Conservation (phyloP, 495 filamentous ascomycete species). For the Cercophora newfieldiana region DNA sequence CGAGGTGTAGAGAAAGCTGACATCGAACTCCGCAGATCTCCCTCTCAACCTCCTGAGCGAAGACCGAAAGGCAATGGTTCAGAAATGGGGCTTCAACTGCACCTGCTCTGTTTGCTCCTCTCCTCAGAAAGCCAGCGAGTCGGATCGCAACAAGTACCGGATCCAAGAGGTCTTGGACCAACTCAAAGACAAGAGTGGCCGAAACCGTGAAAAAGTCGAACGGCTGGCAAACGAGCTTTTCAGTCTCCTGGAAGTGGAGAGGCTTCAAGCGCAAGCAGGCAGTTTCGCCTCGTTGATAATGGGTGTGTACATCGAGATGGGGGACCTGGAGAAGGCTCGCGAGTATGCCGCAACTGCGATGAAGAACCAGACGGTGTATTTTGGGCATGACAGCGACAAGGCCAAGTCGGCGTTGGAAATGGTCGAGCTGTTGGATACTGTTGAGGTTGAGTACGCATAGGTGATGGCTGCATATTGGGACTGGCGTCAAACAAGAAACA, state of each 20-base stretch:
- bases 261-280: neutral
- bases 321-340: neutral
- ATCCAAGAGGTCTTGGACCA: constrained; percentile 12
- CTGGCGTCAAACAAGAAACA: no score
- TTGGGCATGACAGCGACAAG: constrained; percentile 9
- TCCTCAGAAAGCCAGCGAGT: neutral
- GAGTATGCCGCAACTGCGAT: neutral
- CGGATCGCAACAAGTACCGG: constrained; percentile 11
- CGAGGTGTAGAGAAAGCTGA: neutral
- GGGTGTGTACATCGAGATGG: constrained; percentile 8
- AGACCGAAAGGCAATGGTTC: constrained; percentile 5
- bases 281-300: constrained; percentile 4
- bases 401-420: neutral
- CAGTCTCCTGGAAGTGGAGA: neutral
- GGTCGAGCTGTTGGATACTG: neutral
- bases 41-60: constrained; percentile 14
- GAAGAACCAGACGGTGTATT: constrained; percentile 1
- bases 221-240: neutral
- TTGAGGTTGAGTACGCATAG: no score
- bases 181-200: neutral
- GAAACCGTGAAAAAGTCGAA: neutral
- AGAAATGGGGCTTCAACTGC: constrained; percentile 14
- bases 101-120: constrained; percentile 13
- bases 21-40: constrained; percentile 2
- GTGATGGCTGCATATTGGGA: no score